Percentiles rank a stretch among this genome's conserved stretches.
Evolutionary conservation across 371 early-diverging fungal genomes (phyloP).

Genomic region (Sanchytrium tribonematis): DNA sequence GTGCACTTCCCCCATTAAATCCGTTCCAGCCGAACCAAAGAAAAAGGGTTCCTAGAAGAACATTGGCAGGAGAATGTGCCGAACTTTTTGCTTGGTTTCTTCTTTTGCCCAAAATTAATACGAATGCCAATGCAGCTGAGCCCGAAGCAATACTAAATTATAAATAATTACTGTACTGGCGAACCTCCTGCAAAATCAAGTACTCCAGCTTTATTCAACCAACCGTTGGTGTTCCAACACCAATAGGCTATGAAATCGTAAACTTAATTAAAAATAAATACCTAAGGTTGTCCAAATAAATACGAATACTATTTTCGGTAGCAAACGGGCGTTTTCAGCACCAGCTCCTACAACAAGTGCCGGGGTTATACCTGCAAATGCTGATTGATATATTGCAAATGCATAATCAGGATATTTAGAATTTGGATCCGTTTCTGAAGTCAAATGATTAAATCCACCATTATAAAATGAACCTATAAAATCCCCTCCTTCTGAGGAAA

Average conservation of each 20-base stretch:
- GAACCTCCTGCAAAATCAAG: slow-evolving; percentile 4
- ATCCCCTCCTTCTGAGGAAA: slow-evolving; percentile 24
- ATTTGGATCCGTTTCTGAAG: slow-evolving; percentile 19
- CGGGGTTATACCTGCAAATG: slow-evolving; percentile 51
- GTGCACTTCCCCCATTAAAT: slow-evolving; percentile 6
- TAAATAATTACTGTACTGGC: no score
- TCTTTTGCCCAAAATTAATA: background rate
- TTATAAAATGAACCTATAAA: slow-evolving; percentile 53
- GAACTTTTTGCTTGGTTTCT: background rate
- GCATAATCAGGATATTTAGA: slow-evolving; percentile 40
- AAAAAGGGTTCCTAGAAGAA: slow-evolving; percentile 5
- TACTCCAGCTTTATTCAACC: slow-evolving; percentile 1
- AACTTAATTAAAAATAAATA: no score
- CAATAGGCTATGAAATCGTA: slow-evolving; percentile 18
- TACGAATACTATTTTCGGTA: slow-evolving; percentile 58
- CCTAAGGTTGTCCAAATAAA: slow-evolving; percentile 69
- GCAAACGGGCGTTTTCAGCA: slow-evolving; percentile 54
- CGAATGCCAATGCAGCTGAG: slow-evolving; percentile 2
- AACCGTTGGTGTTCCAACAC: slow-evolving; percentile 2
- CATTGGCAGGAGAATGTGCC: slow-evolving; percentile 1
- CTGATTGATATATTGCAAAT: slow-evolving; percentile 43
- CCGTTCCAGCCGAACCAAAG: slow-evolving; percentile 7
- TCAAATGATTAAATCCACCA: slow-evolving; percentile 31
- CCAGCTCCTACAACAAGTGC: slow-evolving; percentile 70
- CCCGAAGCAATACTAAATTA: slow-evolving; percentile 2